Percentiles rank a stretch among this genome's conserved stretches.
Evolutionary conservation across 352 stramenopile genomes (phyloP).

Genomic region (Phytophthora rubi): DNA sequence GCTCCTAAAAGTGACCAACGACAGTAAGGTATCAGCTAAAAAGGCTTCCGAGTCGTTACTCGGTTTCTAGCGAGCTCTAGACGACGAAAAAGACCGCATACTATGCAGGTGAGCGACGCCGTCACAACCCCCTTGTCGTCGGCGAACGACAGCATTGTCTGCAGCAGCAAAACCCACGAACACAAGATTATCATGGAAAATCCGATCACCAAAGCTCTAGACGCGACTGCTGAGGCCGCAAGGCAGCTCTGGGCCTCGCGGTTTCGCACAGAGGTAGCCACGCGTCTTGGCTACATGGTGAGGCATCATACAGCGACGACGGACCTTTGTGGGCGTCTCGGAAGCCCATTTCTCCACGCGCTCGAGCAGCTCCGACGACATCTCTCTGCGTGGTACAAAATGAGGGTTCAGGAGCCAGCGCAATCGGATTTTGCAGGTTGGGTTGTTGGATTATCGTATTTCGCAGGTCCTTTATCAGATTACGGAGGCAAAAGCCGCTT

Average conservation of each 20-base stretch:
- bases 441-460: not conserved
- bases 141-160: slow-evolving; percentile 83
- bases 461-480: slow-evolving; percentile 8
- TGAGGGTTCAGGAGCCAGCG: slow-evolving; percentile 22
- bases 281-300: slow-evolving; percentile 6
- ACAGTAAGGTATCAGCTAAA: slow-evolving; percentile 12
- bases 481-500: slow-evolving; percentile 13
- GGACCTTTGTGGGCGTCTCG: slow-evolving; percentile 71
- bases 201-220: not conserved
- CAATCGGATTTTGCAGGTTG: slow-evolving; percentile 1
- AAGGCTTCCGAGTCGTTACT: slow-evolving; percentile 13
- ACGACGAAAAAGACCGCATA: slow-evolving; percentile 29
- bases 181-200: not conserved
- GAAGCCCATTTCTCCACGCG: slow-evolving; percentile 77
- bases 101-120: slow-evolving; percentile 59
- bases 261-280: slow-evolving; percentile 2
- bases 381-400: slow-evolving; percentile 15
- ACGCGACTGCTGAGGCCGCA: slow-evolving; percentile 7
- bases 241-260: not conserved
- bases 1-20: slow-evolving; percentile 47
- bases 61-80: not conserved
- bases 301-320: not conserved
- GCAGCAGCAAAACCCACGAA: slow-evolving; percentile 15
- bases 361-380: slow-evolving; percentile 79
- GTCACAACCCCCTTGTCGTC: slow-evolving; percentile 69